These are phyloP conservation scores for Rhytidiadelphus loreus DNA, from an alignment of 225 moss, liverwort and hornwort species.

Conservation along the genomic window DNA sequence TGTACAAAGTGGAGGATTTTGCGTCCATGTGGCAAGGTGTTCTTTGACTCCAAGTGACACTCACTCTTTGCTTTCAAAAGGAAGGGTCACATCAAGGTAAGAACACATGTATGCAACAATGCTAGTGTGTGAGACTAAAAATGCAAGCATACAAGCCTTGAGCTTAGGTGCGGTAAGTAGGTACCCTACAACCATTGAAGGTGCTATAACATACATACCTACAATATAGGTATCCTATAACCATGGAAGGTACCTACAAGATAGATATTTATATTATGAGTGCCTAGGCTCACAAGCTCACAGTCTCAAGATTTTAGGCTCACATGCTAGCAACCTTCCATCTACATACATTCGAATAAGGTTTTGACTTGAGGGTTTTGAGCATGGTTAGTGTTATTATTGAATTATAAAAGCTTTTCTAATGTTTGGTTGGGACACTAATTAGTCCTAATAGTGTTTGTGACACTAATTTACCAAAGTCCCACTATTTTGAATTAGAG, in stretches of 20 bases:
- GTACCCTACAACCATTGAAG: too few relatives aligned
- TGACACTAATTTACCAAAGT: background rate
- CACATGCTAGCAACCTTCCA: too few relatives aligned
- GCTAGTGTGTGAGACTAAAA: too few relatives aligned
- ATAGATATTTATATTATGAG: too few relatives aligned
- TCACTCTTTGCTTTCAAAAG: background rate
- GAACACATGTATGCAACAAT: too few relatives aligned
- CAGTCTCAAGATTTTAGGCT: too few relatives aligned
- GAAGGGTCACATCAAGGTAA: background rate
- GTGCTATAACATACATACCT: too few relatives aligned
- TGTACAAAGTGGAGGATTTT: background rate
- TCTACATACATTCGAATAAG: fast-evolving
- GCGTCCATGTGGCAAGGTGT: background rate
- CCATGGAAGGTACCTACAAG: too few relatives aligned
- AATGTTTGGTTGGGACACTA: fast-evolving
- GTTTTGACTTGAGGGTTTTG: background rate
- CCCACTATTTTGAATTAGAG: background rate
- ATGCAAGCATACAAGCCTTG: too few relatives aligned
- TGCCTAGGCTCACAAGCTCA: too few relatives aligned
- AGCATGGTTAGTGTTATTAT: background rate
- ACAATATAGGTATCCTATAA: too few relatives aligned
- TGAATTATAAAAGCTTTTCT: background rate
- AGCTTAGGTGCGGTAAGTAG: too few relatives aligned
- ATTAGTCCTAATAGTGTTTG: background rate
- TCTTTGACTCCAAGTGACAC: background rate